Percentiles rank a stretch among this genome's conserved stretches.
Conservation (phyloP, 371 early-diverging fungal genomes). For the Dichotomocladium elegans region DNA sequence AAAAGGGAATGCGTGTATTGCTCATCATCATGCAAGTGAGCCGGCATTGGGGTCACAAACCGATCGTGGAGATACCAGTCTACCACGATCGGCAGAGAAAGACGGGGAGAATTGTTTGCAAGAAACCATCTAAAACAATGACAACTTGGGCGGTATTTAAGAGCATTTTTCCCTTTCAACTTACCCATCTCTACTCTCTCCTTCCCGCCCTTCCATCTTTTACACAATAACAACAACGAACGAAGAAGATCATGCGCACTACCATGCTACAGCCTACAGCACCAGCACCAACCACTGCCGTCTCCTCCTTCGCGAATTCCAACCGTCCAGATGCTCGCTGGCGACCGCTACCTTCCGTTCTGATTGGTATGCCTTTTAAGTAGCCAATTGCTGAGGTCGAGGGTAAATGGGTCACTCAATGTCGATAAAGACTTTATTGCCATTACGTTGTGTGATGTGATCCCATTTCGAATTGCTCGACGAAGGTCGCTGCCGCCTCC, state of each 20-base stretch:
- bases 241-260: background rate
- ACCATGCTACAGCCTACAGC: background rate
- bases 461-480: constrained; percentile 8
- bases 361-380: constrained; percentile 13
- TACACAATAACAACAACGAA: constrained; percentile 4
- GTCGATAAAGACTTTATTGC: constrained; percentile 23
- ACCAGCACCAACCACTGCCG: background rate
- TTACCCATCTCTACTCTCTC: background rate
- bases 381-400: background rate
- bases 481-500: background rate
- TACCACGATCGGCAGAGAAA: constrained; percentile 3
- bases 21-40: too few relatives aligned
- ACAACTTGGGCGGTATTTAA: background rate
- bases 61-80: too few relatives aligned
- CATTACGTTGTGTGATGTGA: constrained; percentile 14
- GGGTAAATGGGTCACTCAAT: too few relatives aligned
- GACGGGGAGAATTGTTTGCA: background rate
- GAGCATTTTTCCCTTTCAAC: too few relatives aligned
- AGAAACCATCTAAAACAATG: background rate
- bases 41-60: too few relatives aligned
- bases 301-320: background rate
- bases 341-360: constrained; percentile 15
- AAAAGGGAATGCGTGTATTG: too few relatives aligned
- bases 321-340: too few relatives aligned
- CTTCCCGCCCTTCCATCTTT: constrained; percentile 1